phyloP scores from a whole-genome alignment of 2,329 filamentous ascomycete genomes.

The Ophiostoma ulmi region DNA sequence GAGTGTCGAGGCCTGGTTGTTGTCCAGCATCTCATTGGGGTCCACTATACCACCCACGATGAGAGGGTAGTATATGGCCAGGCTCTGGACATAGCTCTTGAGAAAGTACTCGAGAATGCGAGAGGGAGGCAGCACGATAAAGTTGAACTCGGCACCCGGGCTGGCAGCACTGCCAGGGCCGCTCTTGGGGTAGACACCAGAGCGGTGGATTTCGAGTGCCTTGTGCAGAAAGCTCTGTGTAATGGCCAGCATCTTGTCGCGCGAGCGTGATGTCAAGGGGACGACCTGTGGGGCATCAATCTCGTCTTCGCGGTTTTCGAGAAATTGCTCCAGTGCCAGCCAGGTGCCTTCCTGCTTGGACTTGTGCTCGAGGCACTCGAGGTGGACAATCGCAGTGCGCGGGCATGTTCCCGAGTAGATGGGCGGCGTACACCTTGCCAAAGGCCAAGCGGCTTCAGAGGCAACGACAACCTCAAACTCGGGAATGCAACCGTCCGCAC shows the following conservation, averaged over 20 bases:
- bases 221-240: slow-evolving; percentile 67
- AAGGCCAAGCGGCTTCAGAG: slow-evolving; percentile 47
- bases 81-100: slow-evolving; percentile 59
- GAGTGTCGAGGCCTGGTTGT: slow-evolving; percentile 60
- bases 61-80: slow-evolving; percentile 62
- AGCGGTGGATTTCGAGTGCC: slow-evolving; percentile 62
- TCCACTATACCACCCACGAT: slow-evolving; percentile 57
- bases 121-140: slow-evolving; percentile 60
- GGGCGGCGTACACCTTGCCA: slow-evolving; percentile 47
- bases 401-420: slow-evolving; percentile 44
- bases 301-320: slow-evolving; percentile 36
- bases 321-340: slow-evolving; percentile 41
- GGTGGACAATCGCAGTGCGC: slow-evolving; percentile 47
- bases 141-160: slow-evolving; percentile 46
- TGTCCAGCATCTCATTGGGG: slow-evolving; percentile 61
- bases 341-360: slow-evolving; percentile 46
- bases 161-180: slow-evolving; percentile 41
- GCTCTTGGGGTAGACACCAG: slow-evolving; percentile 36
- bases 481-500: slow-evolving; percentile 35
- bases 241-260: slow-evolving; percentile 66
- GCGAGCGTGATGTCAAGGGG: slow-evolving; percentile 46
- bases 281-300: slow-evolving; percentile 41
- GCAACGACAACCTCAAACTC: slow-evolving; percentile 46
- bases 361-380: slow-evolving; percentile 48
- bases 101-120: slow-evolving; percentile 64